Conservation (phyloP, 176 grass and related monocot genomes). For the Juncus effusus region DNA sequence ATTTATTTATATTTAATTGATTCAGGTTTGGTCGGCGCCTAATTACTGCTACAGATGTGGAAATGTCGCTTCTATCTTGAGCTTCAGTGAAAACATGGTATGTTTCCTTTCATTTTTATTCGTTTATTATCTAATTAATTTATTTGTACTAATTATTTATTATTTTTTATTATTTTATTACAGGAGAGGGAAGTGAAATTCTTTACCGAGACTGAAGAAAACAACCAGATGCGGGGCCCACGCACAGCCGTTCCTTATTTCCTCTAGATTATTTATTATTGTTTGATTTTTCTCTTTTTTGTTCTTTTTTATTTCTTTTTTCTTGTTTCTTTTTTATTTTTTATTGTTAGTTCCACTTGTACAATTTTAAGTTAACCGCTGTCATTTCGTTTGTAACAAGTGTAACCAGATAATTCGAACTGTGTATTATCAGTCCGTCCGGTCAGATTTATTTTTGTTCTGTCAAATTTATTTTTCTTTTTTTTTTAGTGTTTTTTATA, state of each 20-base stretch:
- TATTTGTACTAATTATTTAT: neutral
- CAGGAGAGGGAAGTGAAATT: constrained; percentile 96
- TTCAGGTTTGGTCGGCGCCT: constrained; percentile 95
- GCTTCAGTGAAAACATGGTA: constrained; percentile 98
- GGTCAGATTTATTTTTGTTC: constrained; percentile 17
- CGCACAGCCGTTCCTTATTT: constrained; percentile 91
- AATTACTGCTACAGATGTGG: constrained; percentile 99
- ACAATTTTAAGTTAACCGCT: constrained; percentile 51
- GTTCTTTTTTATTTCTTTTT: constrained; percentile 49
- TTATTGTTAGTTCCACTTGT: constrained; percentile 67
- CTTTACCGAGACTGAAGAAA: constrained; percentile 98
- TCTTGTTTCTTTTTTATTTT: constrained; percentile 46
- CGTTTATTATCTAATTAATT: neutral
- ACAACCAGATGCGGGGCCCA: constrained; percentile 98
- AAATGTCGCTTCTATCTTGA: constrained; percentile 96
- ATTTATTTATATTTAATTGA: constrained; percentile 12
- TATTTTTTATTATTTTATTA: neutral
- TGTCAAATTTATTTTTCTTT: neutral
- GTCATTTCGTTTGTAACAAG: constrained; percentile 45
- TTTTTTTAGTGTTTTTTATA: neutral
- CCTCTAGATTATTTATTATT: constrained; percentile 58
- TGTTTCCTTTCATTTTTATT: constrained; percentile 4
- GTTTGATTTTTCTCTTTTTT: constrained; percentile 40
- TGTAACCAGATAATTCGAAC: constrained; percentile 29
- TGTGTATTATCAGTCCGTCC: constrained; percentile 8